Evolutionary conservation across 805 yeast genomes (phyloP), one percentile per base, ranked within the genome.

Genomic region (Saccharomycopsis guyanensis): DNA sequence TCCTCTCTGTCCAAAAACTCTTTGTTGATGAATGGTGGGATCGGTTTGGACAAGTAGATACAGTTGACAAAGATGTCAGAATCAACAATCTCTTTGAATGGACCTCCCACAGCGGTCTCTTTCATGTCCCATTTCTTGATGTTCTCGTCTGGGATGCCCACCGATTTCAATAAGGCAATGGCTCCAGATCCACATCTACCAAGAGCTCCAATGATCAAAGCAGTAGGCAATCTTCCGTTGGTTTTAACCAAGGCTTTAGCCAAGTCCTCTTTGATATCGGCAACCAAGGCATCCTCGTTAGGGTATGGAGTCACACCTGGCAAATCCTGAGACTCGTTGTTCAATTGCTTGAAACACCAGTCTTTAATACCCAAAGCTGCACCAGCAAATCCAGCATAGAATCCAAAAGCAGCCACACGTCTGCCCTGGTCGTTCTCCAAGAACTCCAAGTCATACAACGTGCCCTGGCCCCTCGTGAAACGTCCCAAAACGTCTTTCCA

Each of bases 161-260:
- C 82, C 68, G 83, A 83, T 52, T 71, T 74, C 66, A 86, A 76
- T 47, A 89, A 72, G 55, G 85, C 94, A 57, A 87, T 71, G 29
- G 99, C 97, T 63, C 99, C 99, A 10, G 95, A 80, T 46, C 99
- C 99, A 70, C 97, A 93, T 72, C 99, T 84, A 54, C 99, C 99
- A 50, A 89, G 74, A 23, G 98, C 98, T 62, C 99, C 99, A 62
- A 93, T 93, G 48, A 93, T 82, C 55, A 93, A 72, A 29, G 83
- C 86, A 31, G 72, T 82, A 55, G 97, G 98, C 57, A 69, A 72
- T 57, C 69, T 73, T 43, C 80, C 79, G 46, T 68, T 78, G 56
- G 74, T 72, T 25, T 69, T 70, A 47, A 67, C 63, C 12, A 34
- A 33, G 20, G 91, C 94, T 22, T 62, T 65, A 18, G 68, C 69